phyloP scores from a whole-genome alignment of 2,329 filamentous ascomycete species.

The Phialophora tarda region DNA sequence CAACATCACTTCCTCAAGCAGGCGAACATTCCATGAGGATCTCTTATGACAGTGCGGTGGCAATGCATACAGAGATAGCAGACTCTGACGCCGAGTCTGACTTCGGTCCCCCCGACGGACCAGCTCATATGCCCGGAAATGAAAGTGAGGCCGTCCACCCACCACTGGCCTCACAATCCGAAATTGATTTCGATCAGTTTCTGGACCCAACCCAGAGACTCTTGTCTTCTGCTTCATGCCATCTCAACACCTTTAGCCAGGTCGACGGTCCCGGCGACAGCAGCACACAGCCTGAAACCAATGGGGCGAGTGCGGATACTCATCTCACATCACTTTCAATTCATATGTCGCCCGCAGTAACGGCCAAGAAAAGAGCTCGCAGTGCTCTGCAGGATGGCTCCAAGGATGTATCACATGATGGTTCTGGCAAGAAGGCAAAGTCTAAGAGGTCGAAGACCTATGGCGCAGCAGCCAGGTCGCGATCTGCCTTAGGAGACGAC shows the following conservation, averaged over 20 bases:
- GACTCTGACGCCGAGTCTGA: constrained; percentile 40
- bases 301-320: neutral
- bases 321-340: constrained; percentile 8
- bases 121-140: neutral
- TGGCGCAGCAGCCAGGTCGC: constrained; percentile 23
- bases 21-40: constrained; percentile 2
- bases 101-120: constrained; percentile 24
- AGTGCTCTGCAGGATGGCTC: constrained; percentile 21
- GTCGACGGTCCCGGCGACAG: constrained; percentile 6
- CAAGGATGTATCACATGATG: neutral
- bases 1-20: neutral
- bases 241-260: constrained; percentile 1
- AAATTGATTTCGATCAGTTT: constrained; percentile 35
- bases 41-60: neutral
- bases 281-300: neutral
- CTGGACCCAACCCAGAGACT: constrained; percentile 35
- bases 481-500: constrained; percentile 16
- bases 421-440: constrained; percentile 11
- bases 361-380: constrained; percentile 29
- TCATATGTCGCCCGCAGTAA: constrained; percentile 3
- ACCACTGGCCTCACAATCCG: constrained; percentile 21
- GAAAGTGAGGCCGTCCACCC: neutral
- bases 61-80: constrained; percentile 38
- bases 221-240: constrained; percentile 25
- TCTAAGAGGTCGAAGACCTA: constrained; percentile 33